Percentiles rank a stretch among this genome's conserved stretches.
Conservation (phyloP, 2,329 filamentous ascomycete genomes). For the Trichoderma simmonsii region DNA sequence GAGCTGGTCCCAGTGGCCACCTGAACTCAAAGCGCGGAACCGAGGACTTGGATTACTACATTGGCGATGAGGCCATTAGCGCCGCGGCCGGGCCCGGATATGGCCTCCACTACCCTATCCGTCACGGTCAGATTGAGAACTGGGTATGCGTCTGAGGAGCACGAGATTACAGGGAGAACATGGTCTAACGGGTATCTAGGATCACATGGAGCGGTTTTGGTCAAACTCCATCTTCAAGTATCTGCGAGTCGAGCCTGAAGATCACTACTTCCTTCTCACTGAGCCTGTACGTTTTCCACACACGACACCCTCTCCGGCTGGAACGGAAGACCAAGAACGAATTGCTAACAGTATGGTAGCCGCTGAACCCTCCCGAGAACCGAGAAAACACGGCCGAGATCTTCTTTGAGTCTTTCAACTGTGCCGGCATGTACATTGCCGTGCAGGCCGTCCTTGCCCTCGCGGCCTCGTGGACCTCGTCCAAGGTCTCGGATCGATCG, state of each 20-base stretch:
- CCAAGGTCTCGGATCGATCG: conserved; percentile 93
- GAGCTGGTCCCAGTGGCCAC: conserved; percentile 78
- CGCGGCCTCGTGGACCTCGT: conserved; percentile 96
- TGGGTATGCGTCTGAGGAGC: conserved; percentile 61
- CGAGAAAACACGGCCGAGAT: conserved; percentile 99
- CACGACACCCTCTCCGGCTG: neutral
- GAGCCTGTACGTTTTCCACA: conserved; percentile 69
- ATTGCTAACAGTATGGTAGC: conserved; percentile 47
- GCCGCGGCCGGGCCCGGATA: conserved; percentile 87
- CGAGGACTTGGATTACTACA: conserved; percentile 98
- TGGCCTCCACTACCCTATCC: conserved; percentile 94
- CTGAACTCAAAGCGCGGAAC: conserved; percentile 90
- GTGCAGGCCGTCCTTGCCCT: conserved; percentile 96
- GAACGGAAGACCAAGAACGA: conserved; percentile 15
- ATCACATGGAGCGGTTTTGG: conserved; percentile 99
- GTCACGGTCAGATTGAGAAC: conserved; percentile 97
- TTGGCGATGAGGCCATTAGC: conserved; percentile 90
- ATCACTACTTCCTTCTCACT: conserved; percentile 97
- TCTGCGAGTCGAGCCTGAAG: conserved; percentile 93
- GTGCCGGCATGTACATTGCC: conserved; percentile 96
- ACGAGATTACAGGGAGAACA: neutral
- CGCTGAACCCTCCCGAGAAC: conserved; percentile 96
- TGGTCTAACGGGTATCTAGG: conserved; percentile 51
- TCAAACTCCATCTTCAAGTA: conserved; percentile 99
- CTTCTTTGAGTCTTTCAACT: conserved; percentile 99